Evolutionary conservation across 2,329 filamentous ascomycete species (phyloP), one percentile per base, ranked within the genome.

Genomic region (Nemania diffusa): DNA sequence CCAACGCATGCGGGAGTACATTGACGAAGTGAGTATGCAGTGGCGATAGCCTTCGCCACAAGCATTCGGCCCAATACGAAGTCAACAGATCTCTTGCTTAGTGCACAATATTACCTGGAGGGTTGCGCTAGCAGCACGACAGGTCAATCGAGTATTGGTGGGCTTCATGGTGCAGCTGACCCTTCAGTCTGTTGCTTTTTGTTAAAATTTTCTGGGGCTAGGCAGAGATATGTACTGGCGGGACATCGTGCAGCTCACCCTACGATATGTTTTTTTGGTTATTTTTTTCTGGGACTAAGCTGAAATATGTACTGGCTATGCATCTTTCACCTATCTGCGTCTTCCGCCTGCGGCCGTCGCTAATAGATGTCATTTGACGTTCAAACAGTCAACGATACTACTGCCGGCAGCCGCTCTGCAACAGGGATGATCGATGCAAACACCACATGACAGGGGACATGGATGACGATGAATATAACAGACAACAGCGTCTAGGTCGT

Each of bases 321-420:
- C 22, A 11, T 13, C 9, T 37, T 24, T 52, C 26, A 61, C 34
- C 50, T 34, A n/a, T 46, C 46, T 48, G 42, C 29, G 17, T 57
- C 44, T 62, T 24, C 56, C 57, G 50, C 40, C 37, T 57, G 27
- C 34, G n/a, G 56, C 42, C 17, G 24, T 57, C 22, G 50, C 32
- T 44, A 42, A 62, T n/a, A 8, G 15, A 55, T 34, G 51, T 48
- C 64, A 62, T 69, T 68, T 71, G 73, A 74, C 69, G 72, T 76
- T 73, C 75, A 76, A 77, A 76, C 75, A 76, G 74, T 62, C 72
- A 71, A 62, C 58, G 56, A 37, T 58, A 65, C 75, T 77, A 76
- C 74, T 75, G 75, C 72, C 70, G 62, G 57, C 60, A 69, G 61
- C 75, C 75, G 73, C 56, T 42, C 64, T 68, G 62, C 65, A 44